Base-by-base conservation (phyloP, 1,284 basidiomycete genomes). In the Testicularia cyperi region DNA sequence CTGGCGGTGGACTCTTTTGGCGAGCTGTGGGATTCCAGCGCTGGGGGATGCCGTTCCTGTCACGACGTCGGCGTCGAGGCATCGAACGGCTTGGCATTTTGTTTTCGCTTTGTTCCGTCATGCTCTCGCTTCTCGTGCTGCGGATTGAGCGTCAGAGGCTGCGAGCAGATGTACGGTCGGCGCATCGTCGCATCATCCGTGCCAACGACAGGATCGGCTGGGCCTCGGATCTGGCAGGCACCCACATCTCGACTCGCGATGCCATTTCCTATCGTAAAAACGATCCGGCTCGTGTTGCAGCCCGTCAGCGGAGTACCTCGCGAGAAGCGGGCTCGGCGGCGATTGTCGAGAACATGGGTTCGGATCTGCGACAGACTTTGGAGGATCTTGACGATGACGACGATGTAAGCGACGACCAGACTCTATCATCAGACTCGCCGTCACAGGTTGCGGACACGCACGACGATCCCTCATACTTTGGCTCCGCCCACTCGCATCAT, bases 1-100 rank as follows among this genome's bases (percentile, higher is more conserved):
- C 51, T 1, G 68, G 68, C 7, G 48, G 54, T 0, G 65, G 68
- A 5, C 55, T 70, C 33, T 67, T 70, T 20, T 70, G 68, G 68
- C 47, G 52, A 5, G 61, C 58, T 0, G 52, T 70, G 3, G 68
- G 68, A 6, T 30, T 64, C 14, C 49, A 49, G n/a, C 31, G 43
- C 7, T 44, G 53, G 6, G 39, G 44, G 10, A 35, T 62, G 4
- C 49, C 41, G 5, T 43, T 58, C 19, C 44, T 64, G 4, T 54
- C 48, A 2, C 47, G 52, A 6, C 52, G 65, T 10, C 56, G 65
- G 6, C 35, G 68, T 8, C 49, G 44, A 15, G 68, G 68, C 20
- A 45, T 70, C 16, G 68, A 70, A 29, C 57, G 65, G 6, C 28
- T 70, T 1, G 68, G 68, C 1, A 58, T 67, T 22, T 52, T 62